A percentile compares a stretch with the other conserved stretches of the same genome.
Conservation (phyloP, 2,329 filamentous ascomycete species). For the Claviceps digitariae region DNA sequence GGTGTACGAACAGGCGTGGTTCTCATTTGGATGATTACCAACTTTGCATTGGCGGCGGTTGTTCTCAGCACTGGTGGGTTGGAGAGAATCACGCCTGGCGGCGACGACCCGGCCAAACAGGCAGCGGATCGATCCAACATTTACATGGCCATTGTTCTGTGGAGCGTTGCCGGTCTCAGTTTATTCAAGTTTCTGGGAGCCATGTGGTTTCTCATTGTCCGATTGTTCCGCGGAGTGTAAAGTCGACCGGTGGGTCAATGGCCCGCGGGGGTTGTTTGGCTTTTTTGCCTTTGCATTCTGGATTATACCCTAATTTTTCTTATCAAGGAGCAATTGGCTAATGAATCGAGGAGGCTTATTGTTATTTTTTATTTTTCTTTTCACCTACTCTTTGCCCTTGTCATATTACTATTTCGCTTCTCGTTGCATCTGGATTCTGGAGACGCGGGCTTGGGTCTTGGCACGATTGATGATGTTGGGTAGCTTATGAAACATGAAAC, state of each 20-base stretch:
- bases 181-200: conserved; percentile 80
- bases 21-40: conserved; percentile 90
- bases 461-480: too few species aligned
- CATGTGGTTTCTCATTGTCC: conserved; percentile 81
- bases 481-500: background rate
- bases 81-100: conserved; percentile 45
- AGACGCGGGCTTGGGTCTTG: too few species aligned
- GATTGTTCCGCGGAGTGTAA: conserved; percentile 65
- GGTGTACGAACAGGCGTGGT: conserved; percentile 89
- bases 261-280: too few species aligned
- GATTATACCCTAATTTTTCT: conserved; percentile 8
- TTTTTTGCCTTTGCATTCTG: background rate
- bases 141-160: conserved; percentile 78
- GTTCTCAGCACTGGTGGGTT: conserved; percentile 79
- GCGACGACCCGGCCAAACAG: conserved; percentile 23
- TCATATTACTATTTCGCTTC: too few species aligned
- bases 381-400: too few species aligned
- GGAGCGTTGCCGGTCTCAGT: conserved; percentile 75
- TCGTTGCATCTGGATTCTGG: too few species aligned
- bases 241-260: too few species aligned
- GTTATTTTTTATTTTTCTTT: background rate
- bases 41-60: conserved; percentile 74
- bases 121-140: conserved; percentile 51
- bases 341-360: background rate
- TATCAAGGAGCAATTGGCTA: background rate